Conservation (phyloP, 805 yeast species). For the Candida caryicola region DNA sequence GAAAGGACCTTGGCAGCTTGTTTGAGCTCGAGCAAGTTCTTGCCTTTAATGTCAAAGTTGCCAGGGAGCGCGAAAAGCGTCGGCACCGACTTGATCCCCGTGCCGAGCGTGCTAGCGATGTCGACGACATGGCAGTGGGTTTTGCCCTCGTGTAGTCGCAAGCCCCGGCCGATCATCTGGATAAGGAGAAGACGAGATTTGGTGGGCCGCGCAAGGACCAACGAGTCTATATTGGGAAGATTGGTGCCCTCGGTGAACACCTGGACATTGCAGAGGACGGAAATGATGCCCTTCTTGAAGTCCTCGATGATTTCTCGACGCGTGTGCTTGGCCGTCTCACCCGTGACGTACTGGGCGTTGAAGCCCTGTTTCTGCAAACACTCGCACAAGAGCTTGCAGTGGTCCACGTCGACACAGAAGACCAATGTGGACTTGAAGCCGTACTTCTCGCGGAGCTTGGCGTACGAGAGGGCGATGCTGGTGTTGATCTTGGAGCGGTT, state of each 20-base stretch:
- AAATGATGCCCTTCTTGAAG: slow-evolving; percentile 60
- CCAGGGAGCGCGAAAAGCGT: slow-evolving; percentile 40
- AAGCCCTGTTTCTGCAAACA: slow-evolving; percentile 59
- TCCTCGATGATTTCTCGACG: slow-evolving; percentile 53
- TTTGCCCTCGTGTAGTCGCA: slow-evolving; percentile 63
- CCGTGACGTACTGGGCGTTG: slow-evolving; percentile 68
- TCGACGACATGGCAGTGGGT: slow-evolving; percentile 71
- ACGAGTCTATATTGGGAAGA: slow-evolving; percentile 81
- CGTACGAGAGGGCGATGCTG: slow-evolving; percentile 53
- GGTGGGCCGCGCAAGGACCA: slow-evolving; percentile 79
- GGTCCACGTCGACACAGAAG: slow-evolving; percentile 74
- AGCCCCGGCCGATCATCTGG: slow-evolving; percentile 92
- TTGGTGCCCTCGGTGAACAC: slow-evolving; percentile 95
- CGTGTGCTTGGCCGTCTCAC: slow-evolving; percentile 52
- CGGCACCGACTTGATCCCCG: slow-evolving; percentile 37
- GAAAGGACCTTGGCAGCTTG: slow-evolving; percentile 29
- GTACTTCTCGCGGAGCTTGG: slow-evolving; percentile 31
- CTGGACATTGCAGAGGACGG: slow-evolving; percentile 82
- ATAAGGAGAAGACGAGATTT: slow-evolving; percentile 64
- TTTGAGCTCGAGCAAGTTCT: slow-evolving; percentile 10
- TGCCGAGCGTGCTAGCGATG: slow-evolving; percentile 60
- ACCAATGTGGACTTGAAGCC: slow-evolving; percentile 61
- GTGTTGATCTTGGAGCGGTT: slow-evolving; percentile 55
- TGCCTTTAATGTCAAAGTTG: slow-evolving; percentile 22
- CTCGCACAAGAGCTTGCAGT: slow-evolving; percentile 53